Evolutionary conservation across 306 rosid species (phyloP).

Genomic region (Luffa aegyptiaca): DNA sequence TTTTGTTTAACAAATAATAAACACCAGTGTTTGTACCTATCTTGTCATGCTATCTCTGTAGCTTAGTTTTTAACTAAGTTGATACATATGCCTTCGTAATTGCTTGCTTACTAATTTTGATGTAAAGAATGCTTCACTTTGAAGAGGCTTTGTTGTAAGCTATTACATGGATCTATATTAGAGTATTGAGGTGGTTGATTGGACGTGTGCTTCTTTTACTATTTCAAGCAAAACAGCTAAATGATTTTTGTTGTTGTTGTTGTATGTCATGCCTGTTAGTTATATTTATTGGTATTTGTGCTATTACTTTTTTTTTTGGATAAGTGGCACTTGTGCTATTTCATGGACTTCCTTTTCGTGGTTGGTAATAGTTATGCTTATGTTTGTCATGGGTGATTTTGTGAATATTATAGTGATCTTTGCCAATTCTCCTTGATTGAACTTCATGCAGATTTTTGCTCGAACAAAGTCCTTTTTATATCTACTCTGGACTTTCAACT

Average conservation of each 20-base stretch:
- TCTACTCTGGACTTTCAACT: conserved; percentile 69
- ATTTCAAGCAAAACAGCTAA: not conserved
- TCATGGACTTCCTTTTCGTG: not conserved
- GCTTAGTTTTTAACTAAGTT: not conserved
- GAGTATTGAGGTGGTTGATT: not conserved
- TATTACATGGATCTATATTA: not conserved
- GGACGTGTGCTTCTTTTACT: not conserved
- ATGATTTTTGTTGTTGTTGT: not conserved
- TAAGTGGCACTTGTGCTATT: not conserved
- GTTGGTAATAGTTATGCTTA: not conserved
- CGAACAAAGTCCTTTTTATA: conserved; percentile 49
- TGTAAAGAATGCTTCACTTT: not conserved
- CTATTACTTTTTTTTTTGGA: not conserved
- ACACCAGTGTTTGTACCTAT: not conserved
- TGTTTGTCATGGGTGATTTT: not conserved
- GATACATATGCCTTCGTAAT: not conserved
- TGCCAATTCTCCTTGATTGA: conserved; percentile 7
- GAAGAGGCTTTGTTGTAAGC: not conserved
- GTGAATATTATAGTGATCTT: conserved; percentile 2
- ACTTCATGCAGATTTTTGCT: conserved; percentile 57
- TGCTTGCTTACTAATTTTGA: not conserved
- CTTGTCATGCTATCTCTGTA: not conserved
- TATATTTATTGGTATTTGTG: not conserved
- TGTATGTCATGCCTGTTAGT: not conserved
- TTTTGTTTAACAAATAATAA: not conserved